Percentiles rank a stretch among this genome's conserved stretches.
phyloP scores from a whole-genome alignment of 495 filamentous ascomycete species.

The Glutinoglossum americanum region DNA sequence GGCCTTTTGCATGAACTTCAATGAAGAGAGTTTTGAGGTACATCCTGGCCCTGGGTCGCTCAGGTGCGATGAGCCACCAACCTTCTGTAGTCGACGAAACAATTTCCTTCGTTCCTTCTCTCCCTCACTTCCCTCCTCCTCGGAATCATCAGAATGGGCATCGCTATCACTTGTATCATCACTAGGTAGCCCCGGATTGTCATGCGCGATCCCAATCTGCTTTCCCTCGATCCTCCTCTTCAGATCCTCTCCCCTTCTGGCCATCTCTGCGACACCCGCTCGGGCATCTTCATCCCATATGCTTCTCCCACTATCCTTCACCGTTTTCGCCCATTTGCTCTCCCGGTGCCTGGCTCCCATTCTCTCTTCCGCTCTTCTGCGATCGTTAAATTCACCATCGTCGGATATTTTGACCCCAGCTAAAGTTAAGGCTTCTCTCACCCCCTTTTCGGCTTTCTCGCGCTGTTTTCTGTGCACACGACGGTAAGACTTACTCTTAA shows the following conservation, averaged over 20 bases:
- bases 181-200: slow-evolving; percentile 27
- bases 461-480: slow-evolving; percentile 78
- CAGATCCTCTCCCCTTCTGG: slow-evolving; percentile 67
- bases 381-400: slow-evolving; percentile 58
- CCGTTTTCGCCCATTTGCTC: slow-evolving; percentile 84
- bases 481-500: slow-evolving; percentile 86
- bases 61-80: slow-evolving; percentile 14
- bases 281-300: slow-evolving; percentile 72
- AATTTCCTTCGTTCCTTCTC: slow-evolving; percentile 16
- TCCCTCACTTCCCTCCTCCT: not conserved
- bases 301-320: slow-evolving; percentile 56
- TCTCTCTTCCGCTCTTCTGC: slow-evolving; percentile 61
- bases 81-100: slow-evolving; percentile 18
- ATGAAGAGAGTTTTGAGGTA: slow-evolving; percentile 31
- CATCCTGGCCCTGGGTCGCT: not conserved
- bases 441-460: slow-evolving; percentile 47
- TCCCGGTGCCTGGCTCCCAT: slow-evolving; percentile 78
- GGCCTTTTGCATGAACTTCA: slow-evolving; percentile 87
- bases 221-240: slow-evolving; percentile 69
- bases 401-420: slow-evolving; percentile 47
- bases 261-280: slow-evolving; percentile 57
- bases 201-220: slow-evolving; percentile 24
- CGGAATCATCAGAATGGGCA: slow-evolving; percentile 30
- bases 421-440: slow-evolving; percentile 41
- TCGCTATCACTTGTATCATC: slow-evolving; percentile 32